Evolutionary conservation across 306 rosid species (phyloP).

Genomic region (Echinosophora koreensis): DNA sequence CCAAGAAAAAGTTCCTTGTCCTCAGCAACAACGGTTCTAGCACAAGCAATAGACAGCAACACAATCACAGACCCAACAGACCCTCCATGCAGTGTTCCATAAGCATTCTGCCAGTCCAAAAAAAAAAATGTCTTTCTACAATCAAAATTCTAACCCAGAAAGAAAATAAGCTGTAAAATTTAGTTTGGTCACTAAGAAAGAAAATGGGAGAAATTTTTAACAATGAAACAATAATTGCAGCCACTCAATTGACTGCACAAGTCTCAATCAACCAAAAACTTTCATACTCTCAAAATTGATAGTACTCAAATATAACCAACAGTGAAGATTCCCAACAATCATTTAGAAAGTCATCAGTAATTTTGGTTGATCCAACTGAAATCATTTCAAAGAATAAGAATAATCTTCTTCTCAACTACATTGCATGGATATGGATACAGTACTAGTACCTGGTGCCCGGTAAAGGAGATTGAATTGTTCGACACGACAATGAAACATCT

Average conservation of each 20-base stretch:
- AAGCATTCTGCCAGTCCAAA: constrained; percentile 47
- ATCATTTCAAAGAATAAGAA: constrained; percentile 2
- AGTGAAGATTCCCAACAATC: background rate
- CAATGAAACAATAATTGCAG: background rate
- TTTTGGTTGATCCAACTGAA: background rate
- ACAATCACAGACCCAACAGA: constrained; percentile 44
- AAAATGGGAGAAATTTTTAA: background rate
- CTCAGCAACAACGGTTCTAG: constrained; percentile 52
- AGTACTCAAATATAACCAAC: background rate
- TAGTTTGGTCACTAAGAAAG: background rate
- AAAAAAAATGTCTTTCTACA: constrained; percentile 2
- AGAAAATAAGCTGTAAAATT: background rate
- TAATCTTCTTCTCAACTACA: background rate
- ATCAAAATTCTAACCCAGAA: background rate
- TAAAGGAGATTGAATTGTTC: too few relatives aligned
- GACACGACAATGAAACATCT: too few relatives aligned
- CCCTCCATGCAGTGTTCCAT: constrained; percentile 49
- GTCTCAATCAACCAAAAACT: background rate
- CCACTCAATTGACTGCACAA: constrained; percentile 11
- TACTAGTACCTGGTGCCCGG: too few relatives aligned
- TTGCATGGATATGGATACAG: too few relatives aligned
- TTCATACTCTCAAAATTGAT: background rate
- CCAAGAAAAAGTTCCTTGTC: constrained; percentile 55
- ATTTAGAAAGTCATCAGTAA: background rate
- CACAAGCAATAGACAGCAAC: constrained; percentile 47